Percentiles rank a stretch among this genome's conserved stretches.
Evolutionary conservation across 1,139 yeast genomes (phyloP).

Genomic region (Candida buenavistaensis): DNA sequence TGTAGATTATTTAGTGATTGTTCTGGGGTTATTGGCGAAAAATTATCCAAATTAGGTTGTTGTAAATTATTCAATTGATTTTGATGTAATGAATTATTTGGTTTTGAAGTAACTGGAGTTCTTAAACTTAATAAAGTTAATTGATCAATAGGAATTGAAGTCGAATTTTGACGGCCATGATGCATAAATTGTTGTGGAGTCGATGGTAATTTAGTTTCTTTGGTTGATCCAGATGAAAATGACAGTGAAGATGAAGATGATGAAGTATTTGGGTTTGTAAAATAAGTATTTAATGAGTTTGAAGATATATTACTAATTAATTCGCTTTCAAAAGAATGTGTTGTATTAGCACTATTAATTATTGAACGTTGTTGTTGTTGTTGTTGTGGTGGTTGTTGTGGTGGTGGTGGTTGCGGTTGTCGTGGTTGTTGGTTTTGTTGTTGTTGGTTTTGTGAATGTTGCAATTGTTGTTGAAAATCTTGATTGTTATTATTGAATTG

Average conservation of each 20-base stretch:
- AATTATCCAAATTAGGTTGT: constrained; percentile 13
- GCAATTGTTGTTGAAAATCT: constrained; percentile 1
- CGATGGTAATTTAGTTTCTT: constrained; percentile 8
- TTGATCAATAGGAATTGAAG: constrained; percentile 28
- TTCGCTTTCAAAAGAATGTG: constrained; percentile 8
- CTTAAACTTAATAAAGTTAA: constrained; percentile 28
- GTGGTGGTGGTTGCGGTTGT: background rate
- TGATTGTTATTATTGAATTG: constrained; percentile 6
- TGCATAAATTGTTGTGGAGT: constrained; percentile 9
- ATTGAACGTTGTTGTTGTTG: background rate
- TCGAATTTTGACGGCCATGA: constrained; percentile 15
- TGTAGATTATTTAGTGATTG: constrained; percentile 3
- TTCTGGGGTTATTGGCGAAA: constrained; percentile 2
- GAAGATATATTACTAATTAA: constrained; percentile 13
- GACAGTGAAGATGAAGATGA: constrained; percentile 12
- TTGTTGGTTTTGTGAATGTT: constrained; percentile 4
- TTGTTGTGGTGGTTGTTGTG: constrained; percentile 1
- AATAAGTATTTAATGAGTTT: constrained; percentile 13
- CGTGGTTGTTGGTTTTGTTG: background rate
- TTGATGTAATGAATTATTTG: constrained; percentile 8
- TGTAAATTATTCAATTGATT: constrained; percentile 7
- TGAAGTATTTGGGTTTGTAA: constrained; percentile 10
- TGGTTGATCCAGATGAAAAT: constrained; percentile 9
- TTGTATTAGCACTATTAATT: constrained; percentile 6
- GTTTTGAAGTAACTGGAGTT: constrained; percentile 12